These are phyloP conservation scores for Eucalyptus polyanthemos DNA, from an alignment of 345 rosid species.

Conservation along the genomic window DNA sequence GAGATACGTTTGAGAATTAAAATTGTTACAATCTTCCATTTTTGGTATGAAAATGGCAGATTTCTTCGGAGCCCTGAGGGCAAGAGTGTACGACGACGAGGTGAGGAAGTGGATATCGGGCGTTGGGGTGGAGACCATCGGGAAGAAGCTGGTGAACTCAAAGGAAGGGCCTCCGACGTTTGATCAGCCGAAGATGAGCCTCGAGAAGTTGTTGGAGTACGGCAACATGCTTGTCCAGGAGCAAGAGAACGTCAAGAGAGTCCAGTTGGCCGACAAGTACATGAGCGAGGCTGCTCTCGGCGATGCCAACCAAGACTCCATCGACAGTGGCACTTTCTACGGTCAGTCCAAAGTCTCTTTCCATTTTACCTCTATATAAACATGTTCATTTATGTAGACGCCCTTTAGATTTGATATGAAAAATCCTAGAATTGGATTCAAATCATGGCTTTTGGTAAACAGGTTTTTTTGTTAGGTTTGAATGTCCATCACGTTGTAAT, in stretches of 20 bases:
- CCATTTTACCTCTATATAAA: not conserved
- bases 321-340: constrained; percentile 57
- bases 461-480: not conserved
- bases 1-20: not conserved
- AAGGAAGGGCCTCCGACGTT: constrained; percentile 72
- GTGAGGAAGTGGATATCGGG: constrained; percentile 78
- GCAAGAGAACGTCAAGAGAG: constrained; percentile 95
- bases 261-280: constrained; percentile 88
- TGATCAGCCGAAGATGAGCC: constrained; percentile 66
- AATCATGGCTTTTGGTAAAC: not conserved
- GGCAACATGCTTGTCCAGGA: constrained; percentile 86
- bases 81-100: constrained; percentile 94
- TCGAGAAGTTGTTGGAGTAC: constrained; percentile 65
- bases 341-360: constrained; percentile 31
- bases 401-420: not conserved
- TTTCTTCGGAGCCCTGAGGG: constrained; percentile 93
- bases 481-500: not conserved
- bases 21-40: not conserved
- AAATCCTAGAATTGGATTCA: not conserved
- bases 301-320: constrained; percentile 65
- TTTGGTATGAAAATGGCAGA: constrained; percentile 14
- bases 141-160: constrained; percentile 90
- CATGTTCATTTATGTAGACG: not conserved
- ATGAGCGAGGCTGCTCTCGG: constrained; percentile 84
- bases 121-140: constrained; percentile 47